Evolutionary conservation across 2,329 filamentous ascomycete species (phyloP), one percentile per base, ranked within the genome.

Genomic region (Penicillium sp.): DNA sequence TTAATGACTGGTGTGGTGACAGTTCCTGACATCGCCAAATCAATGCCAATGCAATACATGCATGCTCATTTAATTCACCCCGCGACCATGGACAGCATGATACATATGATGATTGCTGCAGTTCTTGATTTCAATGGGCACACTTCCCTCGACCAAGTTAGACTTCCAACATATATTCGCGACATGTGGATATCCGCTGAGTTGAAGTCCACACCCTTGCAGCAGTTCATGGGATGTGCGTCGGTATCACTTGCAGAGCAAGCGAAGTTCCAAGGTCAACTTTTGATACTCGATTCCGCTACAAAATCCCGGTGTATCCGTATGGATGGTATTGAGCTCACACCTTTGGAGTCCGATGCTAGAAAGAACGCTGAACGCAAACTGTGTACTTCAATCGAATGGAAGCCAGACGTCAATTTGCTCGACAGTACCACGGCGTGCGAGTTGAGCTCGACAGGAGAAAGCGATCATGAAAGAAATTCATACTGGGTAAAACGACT

Each of bases 11-110:
- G 52, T 3, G 42, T 38, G 3, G 46, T 62, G 2, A 52, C 48
- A 1, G 48, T 62, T 9, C 54, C 58, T 3, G 51, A 64, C 39
- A 51, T 60, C 14, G 38, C 41, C 6, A 41, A 45, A 18, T 38
- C 48, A 4, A 66, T 65, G 62, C 61, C 62, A 12, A 56, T 59
- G 23, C 47, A 50, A 1, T 60, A 52, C 39, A 44, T 58, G 27
- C 54, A 61, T 23, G 37, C 52, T 0, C 61, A 65, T 38, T 23
- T 64, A 4, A 59, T 66, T 13, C 63, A 66, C 18, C 63, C 63
- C 6, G 49, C 54, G 8, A 64, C 62, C 3, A 50, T 66, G 44
- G 61, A 66, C 16, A 57, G 48, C 30, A 54, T 63, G 43, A 51
- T 65, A 11, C 58, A 61, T 25, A 40, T 55, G 27, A 50, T 55